These are phyloP conservation scores for Phytophthora ramorum DNA, from an alignment of 352 stramenopile genomes.

Conservation along the genomic window DNA sequence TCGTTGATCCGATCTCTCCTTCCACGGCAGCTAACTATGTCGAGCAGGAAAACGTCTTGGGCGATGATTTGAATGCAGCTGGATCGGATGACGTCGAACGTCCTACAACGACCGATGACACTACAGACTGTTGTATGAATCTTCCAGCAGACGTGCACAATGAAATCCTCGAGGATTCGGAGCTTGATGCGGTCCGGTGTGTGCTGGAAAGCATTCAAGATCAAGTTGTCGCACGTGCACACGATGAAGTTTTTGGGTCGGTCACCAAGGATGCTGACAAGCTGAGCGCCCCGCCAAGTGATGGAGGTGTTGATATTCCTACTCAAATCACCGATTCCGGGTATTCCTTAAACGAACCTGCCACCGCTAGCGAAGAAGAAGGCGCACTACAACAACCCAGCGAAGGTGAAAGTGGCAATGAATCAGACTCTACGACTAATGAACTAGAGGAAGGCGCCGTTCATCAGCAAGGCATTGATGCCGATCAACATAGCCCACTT, in stretches of 20 bases:
- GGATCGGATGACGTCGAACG: not conserved
- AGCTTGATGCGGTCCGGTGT: slow-evolving; percentile 1
- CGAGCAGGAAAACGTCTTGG: not conserved
- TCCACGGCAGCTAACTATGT: not conserved
- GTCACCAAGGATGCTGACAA: not conserved
- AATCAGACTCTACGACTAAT: not conserved
- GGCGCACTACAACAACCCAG: not conserved
- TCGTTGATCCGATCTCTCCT: not conserved
- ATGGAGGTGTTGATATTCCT: not conserved
- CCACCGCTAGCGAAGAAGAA: not conserved
- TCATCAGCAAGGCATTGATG: not conserved
- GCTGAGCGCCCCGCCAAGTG: no score
- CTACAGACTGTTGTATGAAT: not conserved
- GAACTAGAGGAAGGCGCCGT: not conserved
- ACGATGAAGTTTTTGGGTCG: not conserved
- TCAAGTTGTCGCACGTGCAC: not conserved
- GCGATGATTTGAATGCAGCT: not conserved
- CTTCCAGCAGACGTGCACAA: not conserved
- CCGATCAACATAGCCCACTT: not conserved
- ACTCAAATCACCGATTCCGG: not conserved
- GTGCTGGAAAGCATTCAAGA: slow-evolving; percentile 14
- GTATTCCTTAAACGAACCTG: not conserved
- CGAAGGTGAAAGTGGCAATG: not conserved
- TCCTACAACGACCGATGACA: not conserved
- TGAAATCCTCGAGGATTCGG: not conserved